Evolutionary conservation across 1,139 yeast species (phyloP).

Genomic region (Scheffersomyces lignicola): DNA sequence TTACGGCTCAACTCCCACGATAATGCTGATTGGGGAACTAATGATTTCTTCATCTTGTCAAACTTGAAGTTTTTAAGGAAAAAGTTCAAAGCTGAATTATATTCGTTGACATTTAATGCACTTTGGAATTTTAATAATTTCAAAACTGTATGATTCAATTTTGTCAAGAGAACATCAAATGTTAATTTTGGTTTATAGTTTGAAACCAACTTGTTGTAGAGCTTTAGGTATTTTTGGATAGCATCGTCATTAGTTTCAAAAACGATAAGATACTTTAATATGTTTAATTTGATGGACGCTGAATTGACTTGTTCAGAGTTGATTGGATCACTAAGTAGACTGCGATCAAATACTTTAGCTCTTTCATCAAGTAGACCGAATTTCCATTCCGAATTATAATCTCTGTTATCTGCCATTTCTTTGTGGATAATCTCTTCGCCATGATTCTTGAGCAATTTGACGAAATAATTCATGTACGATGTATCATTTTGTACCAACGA

Average conservation of each 20-base stretch:
- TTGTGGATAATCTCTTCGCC: conserved; percentile 11
- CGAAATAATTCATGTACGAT: conserved; percentile 31
- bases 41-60: conserved; percentile 20
- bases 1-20: conserved; percentile 25
- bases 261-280: conserved; percentile 27
- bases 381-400: conserved; percentile 47
- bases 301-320: conserved; percentile 8
- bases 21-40: conserved; percentile 14
- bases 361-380: conserved; percentile 32
- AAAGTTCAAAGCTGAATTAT: conserved; percentile 28
- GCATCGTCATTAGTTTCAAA: conserved; percentile 16
- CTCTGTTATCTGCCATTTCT: conserved; percentile 47
- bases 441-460: conserved; percentile 14
- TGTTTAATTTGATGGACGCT: conserved; percentile 19
- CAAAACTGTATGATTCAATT: conserved; percentile 25
- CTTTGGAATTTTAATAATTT: conserved; percentile 23
- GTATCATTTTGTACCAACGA: conserved; percentile 36
- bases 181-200: conserved; percentile 13
- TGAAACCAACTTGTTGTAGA: conserved; percentile 27
- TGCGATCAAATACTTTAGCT: conserved; percentile 12
- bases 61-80: conserved; percentile 32
- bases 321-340: conserved; percentile 14
- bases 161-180: conserved; percentile 25
- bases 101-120: conserved; percentile 22
- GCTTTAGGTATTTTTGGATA: conserved; percentile 18